Conservation (phyloP, 2,329 filamentous ascomycete genomes). For the Trichoderma asperellum region DNA sequence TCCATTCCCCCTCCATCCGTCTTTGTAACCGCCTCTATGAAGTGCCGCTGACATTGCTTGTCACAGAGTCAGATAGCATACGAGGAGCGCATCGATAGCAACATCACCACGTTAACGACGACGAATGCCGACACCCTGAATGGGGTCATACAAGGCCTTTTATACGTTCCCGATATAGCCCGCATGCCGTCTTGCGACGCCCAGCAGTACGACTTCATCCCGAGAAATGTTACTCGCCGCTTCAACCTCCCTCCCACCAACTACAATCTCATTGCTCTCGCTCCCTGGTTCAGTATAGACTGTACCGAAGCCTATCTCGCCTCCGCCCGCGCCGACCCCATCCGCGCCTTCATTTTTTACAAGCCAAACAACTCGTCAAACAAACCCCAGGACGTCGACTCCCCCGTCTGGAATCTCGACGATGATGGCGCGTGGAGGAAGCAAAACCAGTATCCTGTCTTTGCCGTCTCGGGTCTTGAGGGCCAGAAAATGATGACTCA, state of each 20-base stretch:
- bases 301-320: conserved; percentile 77
- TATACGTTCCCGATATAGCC: conserved; percentile 79
- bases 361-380: conserved; percentile 58
- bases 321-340: conserved; percentile 59
- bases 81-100: conserved; percentile 54
- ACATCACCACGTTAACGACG: conserved; percentile 76
- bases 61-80: conserved; percentile 54
- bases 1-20: conserved; percentile 30
- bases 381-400: conserved; percentile 67
- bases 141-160: conserved; percentile 71
- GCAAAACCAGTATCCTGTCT: conserved; percentile 76
- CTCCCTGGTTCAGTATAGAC: conserved; percentile 77
- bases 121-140: conserved; percentile 64
- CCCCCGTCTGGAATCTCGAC: conserved; percentile 70
- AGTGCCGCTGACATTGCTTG: conserved; percentile 32
- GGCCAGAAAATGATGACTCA: conserved; percentile 72
- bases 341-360: conserved; percentile 68
- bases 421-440: conserved; percentile 73
- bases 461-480: conserved; percentile 71
- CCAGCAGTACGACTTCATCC: conserved; percentile 67
- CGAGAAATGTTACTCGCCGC: conserved; percentile 73
- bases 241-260: conserved; percentile 69
- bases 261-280: conserved; percentile 78
- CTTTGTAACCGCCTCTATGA: not conserved
- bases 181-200: conserved; percentile 64